Percentiles rank a stretch among this genome's conserved stretches.
Evolutionary conservation across 805 yeast species (phyloP).

Genomic region (Phaffomyces antillensis): DNA sequence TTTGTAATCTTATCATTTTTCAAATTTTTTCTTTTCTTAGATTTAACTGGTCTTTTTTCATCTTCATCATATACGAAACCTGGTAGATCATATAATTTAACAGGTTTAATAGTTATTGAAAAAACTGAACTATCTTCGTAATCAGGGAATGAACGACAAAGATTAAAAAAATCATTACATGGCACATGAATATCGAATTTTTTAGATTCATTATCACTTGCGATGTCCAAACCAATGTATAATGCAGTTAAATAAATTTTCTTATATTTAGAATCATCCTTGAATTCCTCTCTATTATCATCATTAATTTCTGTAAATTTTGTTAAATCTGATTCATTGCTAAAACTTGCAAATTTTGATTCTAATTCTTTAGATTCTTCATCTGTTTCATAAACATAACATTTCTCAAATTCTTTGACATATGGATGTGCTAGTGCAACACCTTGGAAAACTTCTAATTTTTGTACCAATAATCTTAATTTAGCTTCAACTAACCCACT

Average conservation of each 20-base stretch:
- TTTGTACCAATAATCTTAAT: conserved; percentile 72
- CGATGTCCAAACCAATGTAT: conserved; percentile 66
- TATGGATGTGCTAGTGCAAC: conserved; percentile 86
- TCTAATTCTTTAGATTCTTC: conserved; percentile 54
- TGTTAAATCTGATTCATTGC: conserved; percentile 40
- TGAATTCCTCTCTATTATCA: conserved; percentile 27
- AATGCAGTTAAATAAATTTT: conserved; percentile 62
- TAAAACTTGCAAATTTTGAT: conserved; percentile 53
- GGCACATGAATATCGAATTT: conserved; percentile 82
- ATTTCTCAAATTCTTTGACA: conserved; percentile 62
- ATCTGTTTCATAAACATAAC: conserved; percentile 40
- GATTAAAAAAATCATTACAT: conserved; percentile 78
- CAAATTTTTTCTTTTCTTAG: conserved; percentile 45
- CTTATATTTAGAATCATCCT: conserved; percentile 20
- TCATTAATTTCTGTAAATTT: conserved; percentile 27
- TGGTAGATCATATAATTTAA: conserved; percentile 75
- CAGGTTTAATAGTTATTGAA: conserved; percentile 61
- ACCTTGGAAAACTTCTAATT: conserved; percentile 71
- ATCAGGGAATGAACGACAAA: conserved; percentile 73
- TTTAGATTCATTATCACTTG: conserved; percentile 36
- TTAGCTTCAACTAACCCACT: conserved; percentile 90
- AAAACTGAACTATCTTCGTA: conserved; percentile 47
- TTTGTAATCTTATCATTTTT: conserved; percentile 30
- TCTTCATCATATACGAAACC: conserved; percentile 74
- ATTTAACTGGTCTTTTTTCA: conserved; percentile 68